Evolutionary conservation across 805 yeast species (phyloP), one percentile per base, ranked within the genome.

Genomic region (Yarrowia divulgata): DNA sequence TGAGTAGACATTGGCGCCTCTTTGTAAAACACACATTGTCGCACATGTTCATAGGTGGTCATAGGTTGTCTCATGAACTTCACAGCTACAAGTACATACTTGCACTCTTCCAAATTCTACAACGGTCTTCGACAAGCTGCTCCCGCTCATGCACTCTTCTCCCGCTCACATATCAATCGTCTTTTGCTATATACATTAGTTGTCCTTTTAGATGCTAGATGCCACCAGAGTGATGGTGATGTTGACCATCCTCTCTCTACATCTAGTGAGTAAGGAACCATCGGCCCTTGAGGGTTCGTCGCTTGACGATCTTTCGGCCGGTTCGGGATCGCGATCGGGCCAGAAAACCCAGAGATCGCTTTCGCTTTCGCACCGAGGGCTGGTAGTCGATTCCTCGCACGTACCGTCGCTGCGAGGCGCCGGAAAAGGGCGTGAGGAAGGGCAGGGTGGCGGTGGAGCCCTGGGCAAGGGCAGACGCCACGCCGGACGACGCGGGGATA

Each of bases 341-440:
- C 77, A 95, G 83, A 75, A 93, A 95, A 0, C 99, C 99, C 70
- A 90, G 84, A 42, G 90, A 87, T 79, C 97, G 88, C 83, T 95
- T 95, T 78, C 98, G 85, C 78, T 90, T 91, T 72, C 91, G 81
- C 6, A 96, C 92, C 71, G 92, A 89, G 67, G 99, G 99, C 80
- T 94, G 98, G 80, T 90, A 94, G 19, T 97, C 91, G 81, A 91
- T 90, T 79, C 99, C 98, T 81, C 97, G 87, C 46, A 94, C 83
- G 90, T 93, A 89, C 83, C 97, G 82, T 72, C 82, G 80, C 73
- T 86, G 89, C 37, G 58, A 60, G n/a, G 63, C 45, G 8, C 66
- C 66, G 42, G 66, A 60, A 14, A 60, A 60, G 42, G 66, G 66
- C 13, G 66, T 60, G 23, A 60, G 52, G 12, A 60, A 60, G 19